A percentile compares a stretch with the other conserved stretches of the same genome.
Conservation (phyloP, 495 filamentous ascomycete species). For the Aspergillus panamensis region DNA sequence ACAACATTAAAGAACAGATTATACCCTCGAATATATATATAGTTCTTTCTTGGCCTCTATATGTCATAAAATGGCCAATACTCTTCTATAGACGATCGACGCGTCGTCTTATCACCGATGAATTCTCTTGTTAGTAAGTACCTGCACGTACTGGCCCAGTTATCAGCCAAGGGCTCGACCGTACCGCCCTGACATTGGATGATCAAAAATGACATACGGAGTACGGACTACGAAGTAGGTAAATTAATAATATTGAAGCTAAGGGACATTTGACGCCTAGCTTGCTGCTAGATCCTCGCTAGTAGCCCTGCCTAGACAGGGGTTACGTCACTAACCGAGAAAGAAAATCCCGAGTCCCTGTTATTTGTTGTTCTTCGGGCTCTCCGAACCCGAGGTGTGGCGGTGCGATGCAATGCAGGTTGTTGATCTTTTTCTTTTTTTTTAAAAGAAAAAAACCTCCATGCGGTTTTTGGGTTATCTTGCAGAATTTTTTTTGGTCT, state of each 20-base stretch:
- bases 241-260: not conserved
- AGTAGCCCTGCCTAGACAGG: not conserved
- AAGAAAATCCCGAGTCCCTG: not conserved
- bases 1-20: too few relatives aligned
- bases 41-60: too few relatives aligned
- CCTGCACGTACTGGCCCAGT: too few relatives aligned
- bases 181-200: too few relatives aligned
- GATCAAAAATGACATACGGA: not conserved
- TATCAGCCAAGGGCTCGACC: too few relatives aligned
- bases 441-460: too few relatives aligned
- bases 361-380: not conserved
- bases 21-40: too few relatives aligned
- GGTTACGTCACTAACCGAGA: not conserved
- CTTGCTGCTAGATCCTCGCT: not conserved
- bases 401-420: slow-evolving; percentile 13
- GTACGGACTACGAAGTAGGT: not conserved
- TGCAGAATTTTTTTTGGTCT: not conserved
- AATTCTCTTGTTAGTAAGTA: too few relatives aligned
- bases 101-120: too few relatives aligned
- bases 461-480: slow-evolving; percentile 3
- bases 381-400: slow-evolving; percentile 15
- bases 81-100: too few relatives aligned
- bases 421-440: slow-evolving; percentile 3
- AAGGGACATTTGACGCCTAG: not conserved
- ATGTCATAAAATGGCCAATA: too few relatives aligned